Evolutionary conservation across 129 eudicot species (phyloP).

Genomic region (Dittrichia graveolens): DNA sequence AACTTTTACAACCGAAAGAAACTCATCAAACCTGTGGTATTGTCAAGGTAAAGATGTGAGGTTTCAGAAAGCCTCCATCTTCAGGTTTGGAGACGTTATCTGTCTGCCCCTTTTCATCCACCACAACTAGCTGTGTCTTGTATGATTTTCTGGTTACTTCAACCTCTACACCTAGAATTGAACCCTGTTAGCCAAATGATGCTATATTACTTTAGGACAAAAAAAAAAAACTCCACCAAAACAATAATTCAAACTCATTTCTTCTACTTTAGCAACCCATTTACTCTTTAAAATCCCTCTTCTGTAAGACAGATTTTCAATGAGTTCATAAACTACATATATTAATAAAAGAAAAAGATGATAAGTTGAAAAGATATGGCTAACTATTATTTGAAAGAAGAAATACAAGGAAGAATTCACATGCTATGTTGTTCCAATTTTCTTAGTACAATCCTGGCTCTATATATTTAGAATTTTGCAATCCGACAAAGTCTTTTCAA

Average conservation of each 20-base stretch:
- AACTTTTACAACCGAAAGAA: neutral
- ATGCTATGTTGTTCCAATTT: too few species aligned
- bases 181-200: conserved; percentile 75
- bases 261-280: too few species aligned
- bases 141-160: conserved; percentile 53
- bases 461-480: too few species aligned
- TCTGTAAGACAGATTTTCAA: too few species aligned
- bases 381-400: too few species aligned
- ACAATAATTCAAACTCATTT: neutral
- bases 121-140: conserved; percentile 44
- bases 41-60: conserved; percentile 68
- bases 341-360: too few species aligned
- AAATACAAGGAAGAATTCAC: too few species aligned
- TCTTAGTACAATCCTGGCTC: too few species aligned
- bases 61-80: conserved; percentile 75
- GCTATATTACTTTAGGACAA: conserved; percentile 38
- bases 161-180: conserved; percentile 82
- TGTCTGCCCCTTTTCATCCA: conserved; percentile 47
- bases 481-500: neutral
- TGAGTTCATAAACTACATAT: too few species aligned
- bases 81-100: conserved; percentile 46
- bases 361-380: too few species aligned
- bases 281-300: too few species aligned
- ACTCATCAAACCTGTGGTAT: conserved; percentile 57
- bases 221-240: neutral